Percentiles rank a stretch among this genome's conserved stretches.
Evolutionary conservation across 2,329 filamentous ascomycete genomes (phyloP).

Genomic region (Beauveria rudraprayagi): DNA sequence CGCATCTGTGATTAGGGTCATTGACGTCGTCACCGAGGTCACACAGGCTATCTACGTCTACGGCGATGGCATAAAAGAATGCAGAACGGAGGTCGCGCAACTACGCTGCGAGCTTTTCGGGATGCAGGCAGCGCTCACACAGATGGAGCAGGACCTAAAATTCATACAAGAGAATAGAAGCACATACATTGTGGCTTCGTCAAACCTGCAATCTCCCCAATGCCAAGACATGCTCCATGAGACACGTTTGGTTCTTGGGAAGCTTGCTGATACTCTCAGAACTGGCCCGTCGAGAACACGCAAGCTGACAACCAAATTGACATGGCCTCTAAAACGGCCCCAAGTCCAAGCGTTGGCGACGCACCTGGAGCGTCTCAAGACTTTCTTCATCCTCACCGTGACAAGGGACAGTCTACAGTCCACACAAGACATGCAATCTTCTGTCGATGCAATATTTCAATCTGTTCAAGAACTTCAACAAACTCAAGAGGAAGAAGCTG

Average conservation of each 20-base stretch:
- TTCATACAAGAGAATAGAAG: not conserved
- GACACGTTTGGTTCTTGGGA: not conserved
- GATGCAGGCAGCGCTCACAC: slow-evolving; percentile 2
- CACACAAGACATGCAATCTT: not conserved
- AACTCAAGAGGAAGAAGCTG: not conserved
- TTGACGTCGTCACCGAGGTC: slow-evolving; percentile 4
- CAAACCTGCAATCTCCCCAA: not conserved
- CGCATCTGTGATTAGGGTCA: slow-evolving; percentile 2
- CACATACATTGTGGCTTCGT: not conserved
- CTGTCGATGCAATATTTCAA: not conserved
- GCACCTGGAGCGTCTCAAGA: slow-evolving; percentile 4
- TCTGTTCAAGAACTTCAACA: not conserved
- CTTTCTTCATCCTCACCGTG: slow-evolving; percentile 5
- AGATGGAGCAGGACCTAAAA: slow-evolving; percentile 1
- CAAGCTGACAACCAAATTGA: not conserved
- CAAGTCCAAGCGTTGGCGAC: not conserved
- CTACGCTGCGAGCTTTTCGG: slow-evolving; percentile 9
- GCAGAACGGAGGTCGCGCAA: slow-evolving; percentile 6
- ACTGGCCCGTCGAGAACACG: not conserved
- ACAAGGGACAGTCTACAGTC: slow-evolving; percentile 5
- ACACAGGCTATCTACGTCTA: slow-evolving; percentile 2
- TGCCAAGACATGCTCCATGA: slow-evolving; percentile 7
- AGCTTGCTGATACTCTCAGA: not conserved
- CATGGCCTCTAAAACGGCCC: slow-evolving; percentile 6
- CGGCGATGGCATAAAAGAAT: slow-evolving; percentile 1